Conservation (phyloP, 306 rosid genomes). For the Cotoneaster glaucophyllus region DNA sequence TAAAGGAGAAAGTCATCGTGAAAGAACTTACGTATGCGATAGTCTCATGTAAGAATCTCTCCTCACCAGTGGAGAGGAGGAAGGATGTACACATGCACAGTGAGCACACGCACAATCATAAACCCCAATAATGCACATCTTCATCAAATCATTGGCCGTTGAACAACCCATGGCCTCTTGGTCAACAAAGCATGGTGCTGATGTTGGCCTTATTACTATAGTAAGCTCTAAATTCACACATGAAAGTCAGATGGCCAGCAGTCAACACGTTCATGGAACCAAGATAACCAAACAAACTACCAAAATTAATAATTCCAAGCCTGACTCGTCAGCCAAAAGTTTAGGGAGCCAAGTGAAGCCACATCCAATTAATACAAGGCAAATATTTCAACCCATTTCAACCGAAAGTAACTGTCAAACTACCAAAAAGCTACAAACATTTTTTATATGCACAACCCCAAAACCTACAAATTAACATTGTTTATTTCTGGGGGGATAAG, state of each 20-base stretch:
- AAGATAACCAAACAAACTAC: conserved; percentile 15
- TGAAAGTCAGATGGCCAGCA: conserved; percentile 13
- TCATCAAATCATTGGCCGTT: conserved; percentile 24
- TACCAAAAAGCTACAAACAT: conserved; percentile 3
- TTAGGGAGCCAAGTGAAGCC: conserved; percentile 11
- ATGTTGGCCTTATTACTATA: conserved; percentile 13
- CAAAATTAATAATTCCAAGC: background rate
- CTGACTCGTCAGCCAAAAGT: background rate
- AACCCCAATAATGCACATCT: background rate
- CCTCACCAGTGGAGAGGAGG: background rate
- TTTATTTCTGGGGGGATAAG: conserved; percentile 6
- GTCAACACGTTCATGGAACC: conserved; percentile 11
- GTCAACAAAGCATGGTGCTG: conserved; percentile 24
- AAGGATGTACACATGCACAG: background rate
- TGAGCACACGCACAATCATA: background rate
- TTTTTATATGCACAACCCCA: background rate
- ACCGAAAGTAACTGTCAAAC: conserved; percentile 31
- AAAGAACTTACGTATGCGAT: background rate
- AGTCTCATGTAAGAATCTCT: background rate
- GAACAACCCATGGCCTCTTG: conserved; percentile 11
- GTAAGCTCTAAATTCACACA: background rate
- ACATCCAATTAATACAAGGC: conserved; percentile 1
- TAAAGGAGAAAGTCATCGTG: background rate
- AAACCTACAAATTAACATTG: background rate
- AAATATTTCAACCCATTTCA: background rate